phyloP scores from a whole-genome alignment of 2,329 filamentous ascomycete species.

The Penicillium sp. region DNA sequence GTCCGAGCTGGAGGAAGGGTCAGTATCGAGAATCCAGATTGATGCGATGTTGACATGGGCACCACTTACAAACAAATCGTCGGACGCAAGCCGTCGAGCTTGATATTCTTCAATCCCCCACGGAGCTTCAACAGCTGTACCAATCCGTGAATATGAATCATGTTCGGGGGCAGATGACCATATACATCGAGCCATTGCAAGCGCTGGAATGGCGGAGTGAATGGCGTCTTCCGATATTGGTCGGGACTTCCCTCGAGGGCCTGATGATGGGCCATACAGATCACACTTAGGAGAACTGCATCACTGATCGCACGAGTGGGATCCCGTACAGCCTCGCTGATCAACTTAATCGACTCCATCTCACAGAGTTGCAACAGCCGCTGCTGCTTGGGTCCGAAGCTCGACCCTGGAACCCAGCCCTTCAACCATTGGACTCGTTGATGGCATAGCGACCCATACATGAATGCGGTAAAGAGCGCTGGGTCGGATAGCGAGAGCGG shows the following conservation, averaged over 20 bases:
- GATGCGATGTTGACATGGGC: not conserved
- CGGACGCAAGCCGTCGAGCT: slow-evolving; percentile 38
- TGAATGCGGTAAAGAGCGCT: slow-evolving; percentile 34
- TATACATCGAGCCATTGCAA: slow-evolving; percentile 43
- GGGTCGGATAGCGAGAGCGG: slow-evolving; percentile 32
- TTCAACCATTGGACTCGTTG: slow-evolving; percentile 35
- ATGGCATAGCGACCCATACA: slow-evolving; percentile 36
- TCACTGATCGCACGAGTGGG: slow-evolving; percentile 35
- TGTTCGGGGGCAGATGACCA: slow-evolving; percentile 35
- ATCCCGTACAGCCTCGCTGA: slow-evolving; percentile 37
- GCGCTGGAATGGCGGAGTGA: slow-evolving; percentile 36
- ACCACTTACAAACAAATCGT: slow-evolving; percentile 42
- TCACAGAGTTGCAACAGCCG: slow-evolving; percentile 29
- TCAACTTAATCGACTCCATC: slow-evolving; percentile 37
- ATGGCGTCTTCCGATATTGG: slow-evolving; percentile 26
- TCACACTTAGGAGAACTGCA: slow-evolving; percentile 38
- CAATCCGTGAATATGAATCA: slow-evolving; percentile 38
- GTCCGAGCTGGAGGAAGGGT: slow-evolving; percentile 27
- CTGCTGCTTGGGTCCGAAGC: slow-evolving; percentile 26
- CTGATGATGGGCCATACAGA: slow-evolving; percentile 38
- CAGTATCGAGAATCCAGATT: not conserved
- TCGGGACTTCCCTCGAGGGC: slow-evolving; percentile 21
- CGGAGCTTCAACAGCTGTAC: slow-evolving; percentile 38
- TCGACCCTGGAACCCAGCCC: slow-evolving; percentile 19
- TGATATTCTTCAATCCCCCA: slow-evolving; percentile 40